A percentile compares a stretch with the other conserved stretches of the same genome.
Evolutionary conservation across 306 rosid genomes (phyloP).

Genomic region (Quercus bicolor): DNA sequence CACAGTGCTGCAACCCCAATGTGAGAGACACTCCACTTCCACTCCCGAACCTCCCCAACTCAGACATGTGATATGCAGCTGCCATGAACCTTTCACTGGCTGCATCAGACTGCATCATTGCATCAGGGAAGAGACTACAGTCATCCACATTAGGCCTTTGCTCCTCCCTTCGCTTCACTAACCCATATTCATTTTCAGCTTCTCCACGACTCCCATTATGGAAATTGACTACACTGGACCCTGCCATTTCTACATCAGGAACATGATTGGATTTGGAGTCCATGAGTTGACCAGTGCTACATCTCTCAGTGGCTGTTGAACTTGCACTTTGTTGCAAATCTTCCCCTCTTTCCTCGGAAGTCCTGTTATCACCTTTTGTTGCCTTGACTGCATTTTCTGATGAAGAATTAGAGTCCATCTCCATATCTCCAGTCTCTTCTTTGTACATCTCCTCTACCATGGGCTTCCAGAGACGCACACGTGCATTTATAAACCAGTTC

Average conservation of each 20-base stretch:
- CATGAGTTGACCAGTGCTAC: slow-evolving; percentile 41
- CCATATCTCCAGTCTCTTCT: slow-evolving; percentile 63
- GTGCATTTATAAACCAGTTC: slow-evolving; percentile 86
- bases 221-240: slow-evolving; percentile 36
- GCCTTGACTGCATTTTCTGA: slow-evolving; percentile 55
- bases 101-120: slow-evolving; percentile 40
- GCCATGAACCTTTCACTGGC: slow-evolving; percentile 44
- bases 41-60: slow-evolving; percentile 48
- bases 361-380: slow-evolving; percentile 43
- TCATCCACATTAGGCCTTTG: slow-evolving; percentile 44
- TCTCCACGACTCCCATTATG: slow-evolving; percentile 24
- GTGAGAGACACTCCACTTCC: slow-evolving; percentile 69
- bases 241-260: slow-evolving; percentile 40
- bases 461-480: slow-evolving; percentile 91
- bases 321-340: slow-evolving; percentile 55
- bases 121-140: slow-evolving; percentile 37
- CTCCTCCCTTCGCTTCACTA: slow-evolving; percentile 37
- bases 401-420: slow-evolving; percentile 60
- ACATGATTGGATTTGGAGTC: slow-evolving; percentile 45
- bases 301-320: slow-evolving; percentile 43
- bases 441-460: slow-evolving; percentile 92
- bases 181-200: slow-evolving; percentile 37
- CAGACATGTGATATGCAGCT: slow-evolving; percentile 57
- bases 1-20: slow-evolving; percentile 76
- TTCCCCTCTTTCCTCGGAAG: slow-evolving; percentile 40